Conservation (phyloP, 2,329 filamentous ascomycete species). For the Pseudocercospora vitis region DNA sequence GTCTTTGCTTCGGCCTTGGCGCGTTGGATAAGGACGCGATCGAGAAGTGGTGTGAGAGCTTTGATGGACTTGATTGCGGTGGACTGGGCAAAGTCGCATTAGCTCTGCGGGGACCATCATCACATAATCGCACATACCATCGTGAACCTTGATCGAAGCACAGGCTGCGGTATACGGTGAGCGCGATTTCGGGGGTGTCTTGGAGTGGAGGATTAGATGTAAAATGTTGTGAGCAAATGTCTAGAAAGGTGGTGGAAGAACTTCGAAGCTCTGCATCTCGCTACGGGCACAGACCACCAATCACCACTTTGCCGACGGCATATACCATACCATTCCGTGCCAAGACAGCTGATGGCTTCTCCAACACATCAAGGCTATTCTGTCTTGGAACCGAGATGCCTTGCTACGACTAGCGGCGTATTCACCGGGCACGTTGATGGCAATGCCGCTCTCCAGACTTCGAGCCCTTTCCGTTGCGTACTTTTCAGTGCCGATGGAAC, state of each 20-base stretch:
- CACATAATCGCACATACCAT: conserved; percentile 30
- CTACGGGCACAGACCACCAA: conserved; percentile 8
- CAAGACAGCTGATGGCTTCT: conserved; percentile 9
- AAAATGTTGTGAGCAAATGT: conserved; percentile 11
- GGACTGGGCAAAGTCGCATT: conserved; percentile 31
- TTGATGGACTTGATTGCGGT: conserved; percentile 88
- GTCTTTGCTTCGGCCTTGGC: conserved; percentile 97
- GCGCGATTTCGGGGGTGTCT: conserved; percentile 25
- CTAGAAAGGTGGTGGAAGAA: conserved; percentile 6
- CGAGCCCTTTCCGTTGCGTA: conserved; percentile 48
- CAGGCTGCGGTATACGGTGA: conserved; percentile 12
- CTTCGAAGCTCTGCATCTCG: conserved; percentile 13
- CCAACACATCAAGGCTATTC: background rate
- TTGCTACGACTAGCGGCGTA: conserved; percentile 29
- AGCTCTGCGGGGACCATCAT: conserved; percentile 19
- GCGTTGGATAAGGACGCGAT: conserved; percentile 97
- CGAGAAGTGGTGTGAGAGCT: conserved; percentile 89
- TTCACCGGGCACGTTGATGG: conserved; percentile 13
- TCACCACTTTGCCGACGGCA: conserved; percentile 3
- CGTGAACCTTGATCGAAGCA: conserved; percentile 15
- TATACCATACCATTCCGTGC: background rate
- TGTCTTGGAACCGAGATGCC: conserved; percentile 17
- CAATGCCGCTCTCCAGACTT: conserved; percentile 6
- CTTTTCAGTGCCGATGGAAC: conserved; percentile 58
- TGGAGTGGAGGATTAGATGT: background rate